A percentile compares a stretch with the other conserved stretches of the same genome.
Conservation (phyloP, 2,329 filamentous ascomycete species). For the Clarireedia homoeocarpa region DNA sequence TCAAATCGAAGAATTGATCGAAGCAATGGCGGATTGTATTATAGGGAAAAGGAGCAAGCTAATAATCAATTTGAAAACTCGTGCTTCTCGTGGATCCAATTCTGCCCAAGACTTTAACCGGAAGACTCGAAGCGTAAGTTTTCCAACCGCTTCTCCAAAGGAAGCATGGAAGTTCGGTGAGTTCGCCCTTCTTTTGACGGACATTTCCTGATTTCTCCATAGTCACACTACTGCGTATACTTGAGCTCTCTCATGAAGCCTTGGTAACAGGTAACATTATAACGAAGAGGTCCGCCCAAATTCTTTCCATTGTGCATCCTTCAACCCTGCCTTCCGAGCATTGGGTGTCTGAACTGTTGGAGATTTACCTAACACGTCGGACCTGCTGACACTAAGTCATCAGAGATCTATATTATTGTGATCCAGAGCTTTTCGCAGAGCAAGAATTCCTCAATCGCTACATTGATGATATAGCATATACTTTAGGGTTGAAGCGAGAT, state of each 20-base stretch:
- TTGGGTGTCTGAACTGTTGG: neutral
- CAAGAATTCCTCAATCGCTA: conserved; percentile 63
- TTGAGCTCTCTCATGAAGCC: conserved; percentile 53
- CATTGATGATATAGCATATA: conserved; percentile 67
- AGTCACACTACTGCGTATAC: conserved; percentile 51
- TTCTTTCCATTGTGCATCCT: neutral
- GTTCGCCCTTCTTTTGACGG: conserved; percentile 17
- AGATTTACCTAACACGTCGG: neutral
- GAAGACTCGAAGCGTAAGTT: conserved; percentile 25
- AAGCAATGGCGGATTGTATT: conserved; percentile 42
- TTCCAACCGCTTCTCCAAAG: conserved; percentile 40
- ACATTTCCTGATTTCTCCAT: conserved; percentile 3
- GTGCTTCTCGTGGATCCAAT: neutral
- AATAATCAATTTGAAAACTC: conserved; percentile 32
- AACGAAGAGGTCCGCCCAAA: conserved; percentile 49
- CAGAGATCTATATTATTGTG: conserved; percentile 75
- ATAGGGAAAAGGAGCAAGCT: conserved; percentile 37
- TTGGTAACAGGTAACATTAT: conserved; percentile 45
- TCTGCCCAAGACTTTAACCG: too few relatives aligned
- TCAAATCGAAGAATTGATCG: conserved; percentile 49
- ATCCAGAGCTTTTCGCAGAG: conserved; percentile 61
- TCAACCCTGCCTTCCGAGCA: neutral
- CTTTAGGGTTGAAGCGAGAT: conserved; percentile 55
- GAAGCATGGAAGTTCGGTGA: conserved; percentile 48
- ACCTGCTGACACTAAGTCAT: neutral